Evolutionary conservation across 176 grass and related monocot species (phyloP).

Genomic region (Avena sativa): DNA sequence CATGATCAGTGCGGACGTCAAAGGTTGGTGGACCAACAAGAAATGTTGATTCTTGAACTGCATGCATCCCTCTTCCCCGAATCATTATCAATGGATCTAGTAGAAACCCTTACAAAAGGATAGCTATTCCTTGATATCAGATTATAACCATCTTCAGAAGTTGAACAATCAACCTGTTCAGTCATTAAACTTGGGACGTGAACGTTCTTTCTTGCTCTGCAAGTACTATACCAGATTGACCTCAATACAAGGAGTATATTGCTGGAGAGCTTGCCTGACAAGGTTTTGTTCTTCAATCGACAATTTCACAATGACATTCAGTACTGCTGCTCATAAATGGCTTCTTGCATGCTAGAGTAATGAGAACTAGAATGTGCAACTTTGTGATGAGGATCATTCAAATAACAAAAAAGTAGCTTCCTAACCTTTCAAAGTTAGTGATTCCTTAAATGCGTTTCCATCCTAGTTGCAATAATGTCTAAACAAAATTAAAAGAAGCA

Average conservation of each 20-base stretch:
- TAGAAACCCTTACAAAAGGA: conserved; percentile 65
- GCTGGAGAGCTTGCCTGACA: conserved; percentile 78
- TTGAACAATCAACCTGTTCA: conserved; percentile 76
- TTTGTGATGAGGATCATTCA: too few relatives aligned
- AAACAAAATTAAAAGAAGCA: too few relatives aligned
- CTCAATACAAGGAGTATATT: conserved; percentile 91
- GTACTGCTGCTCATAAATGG: conserved; percentile 36
- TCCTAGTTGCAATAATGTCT: too few relatives aligned
- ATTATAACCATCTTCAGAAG: conserved; percentile 77
- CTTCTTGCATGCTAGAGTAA: too few relatives aligned
- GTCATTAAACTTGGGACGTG: conserved; percentile 75
- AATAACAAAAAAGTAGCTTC: too few relatives aligned
- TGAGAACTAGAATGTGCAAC: too few relatives aligned
- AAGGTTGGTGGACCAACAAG: conserved; percentile 37
- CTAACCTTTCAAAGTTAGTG: too few relatives aligned
- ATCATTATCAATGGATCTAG: conserved; percentile 57
- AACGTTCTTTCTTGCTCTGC: conserved; percentile 91
- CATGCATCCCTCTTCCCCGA: conserved; percentile 49
- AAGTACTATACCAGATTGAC: conserved; percentile 88
- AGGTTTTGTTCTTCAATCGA: conserved; percentile 81
- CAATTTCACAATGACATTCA: conserved; percentile 87
- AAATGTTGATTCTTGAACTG: conserved; percentile 47
- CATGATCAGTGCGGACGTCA: conserved; percentile 42
- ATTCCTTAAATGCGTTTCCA: too few relatives aligned
- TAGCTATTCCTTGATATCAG: conserved; percentile 54